Base-by-base conservation (phyloP, 805 yeast species). In the Torulaspora indica region DNA sequence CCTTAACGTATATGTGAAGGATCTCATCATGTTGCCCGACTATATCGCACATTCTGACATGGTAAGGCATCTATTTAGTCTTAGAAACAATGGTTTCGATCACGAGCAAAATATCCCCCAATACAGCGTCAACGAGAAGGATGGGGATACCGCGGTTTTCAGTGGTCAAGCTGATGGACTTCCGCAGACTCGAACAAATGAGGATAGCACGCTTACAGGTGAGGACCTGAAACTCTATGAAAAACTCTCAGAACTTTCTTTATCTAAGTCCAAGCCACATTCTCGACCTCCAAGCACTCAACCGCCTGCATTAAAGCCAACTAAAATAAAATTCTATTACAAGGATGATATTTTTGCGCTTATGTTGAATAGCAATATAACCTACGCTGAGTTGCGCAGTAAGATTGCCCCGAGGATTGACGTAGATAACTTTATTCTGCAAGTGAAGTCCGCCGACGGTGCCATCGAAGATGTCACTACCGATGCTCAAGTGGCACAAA, bases 261-360 rank as follows among this genome's bases (percentile, higher is more conserved):
- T 62, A 7, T 48, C 50, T 4, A 38, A 44, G 15, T 43, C 55
- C 14, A 51, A 51, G 40, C 54, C 61, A 6, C 55, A 55, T 35
- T 60, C 65, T 6, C 54, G 64, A 37, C 63, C 65, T 18, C 61
- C 64, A 12, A 58, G 65, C 46, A 52, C 54, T 12, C 46, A 54
- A 22, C 56, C 63, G 14, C 60, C 64, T 35, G 58, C 55, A 15
- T 48, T 41, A 42, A 58, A 63, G 45, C 51, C 66, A 2, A 56
- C 59, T 1, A 85, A 85, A 61, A 76, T 85, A 40, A 85, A 85
- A 61, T 83, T 85, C 56, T 85, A 81, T 60, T 84, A 78, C 57
- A 81, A 80, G 46, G 93, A 84, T 56, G 95, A 85, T 58, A 85
- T 85, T 12, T 85, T 85, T 69, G 93, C 88, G 1, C 70, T 85